Evolutionary conservation across 2,329 filamentous ascomycete species (phyloP).

Genomic region (Niveomyces coronatus): DNA sequence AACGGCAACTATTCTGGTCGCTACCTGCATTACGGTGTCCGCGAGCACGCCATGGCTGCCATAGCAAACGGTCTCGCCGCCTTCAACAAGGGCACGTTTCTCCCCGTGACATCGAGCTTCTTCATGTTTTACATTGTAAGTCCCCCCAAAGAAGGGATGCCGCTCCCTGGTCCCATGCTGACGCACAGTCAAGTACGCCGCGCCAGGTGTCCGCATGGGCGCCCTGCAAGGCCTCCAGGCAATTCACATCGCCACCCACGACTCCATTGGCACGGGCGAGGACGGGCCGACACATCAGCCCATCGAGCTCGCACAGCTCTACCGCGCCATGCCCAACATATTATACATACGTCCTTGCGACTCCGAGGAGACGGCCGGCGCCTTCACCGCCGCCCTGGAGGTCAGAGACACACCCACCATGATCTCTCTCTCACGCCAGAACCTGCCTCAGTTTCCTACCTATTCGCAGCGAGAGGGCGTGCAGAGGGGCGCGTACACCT

Average conservation of each 20-base stretch:
- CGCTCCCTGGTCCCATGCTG: neutral
- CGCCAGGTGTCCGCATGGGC: slow-evolving; percentile 50
- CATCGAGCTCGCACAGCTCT: slow-evolving; percentile 45
- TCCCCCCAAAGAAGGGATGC: neutral
- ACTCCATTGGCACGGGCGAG: slow-evolving; percentile 48
- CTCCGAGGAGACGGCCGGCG: slow-evolving; percentile 46
- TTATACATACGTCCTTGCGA: slow-evolving; percentile 51
- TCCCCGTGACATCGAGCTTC: slow-evolving; percentile 48
- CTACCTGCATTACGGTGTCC: slow-evolving; percentile 50
- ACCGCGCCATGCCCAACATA: slow-evolving; percentile 52
- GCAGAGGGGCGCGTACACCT: slow-evolving; percentile 34
- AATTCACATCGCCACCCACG: slow-evolving; percentile 53
- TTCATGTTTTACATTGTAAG: slow-evolving; percentile 49
- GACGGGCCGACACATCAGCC: slow-evolving; percentile 55
- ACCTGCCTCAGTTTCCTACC: slow-evolving; percentile 28
- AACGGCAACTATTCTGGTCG: slow-evolving; percentile 44
- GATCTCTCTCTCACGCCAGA: slow-evolving; percentile 37
- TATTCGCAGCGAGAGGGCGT: slow-evolving; percentile 30
- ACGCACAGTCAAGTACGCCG: slow-evolving; percentile 32
- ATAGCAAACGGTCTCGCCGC: slow-evolving; percentile 51
- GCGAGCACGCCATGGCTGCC: slow-evolving; percentile 51
- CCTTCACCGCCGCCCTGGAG: slow-evolving; percentile 38
- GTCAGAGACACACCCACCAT: slow-evolving; percentile 31
- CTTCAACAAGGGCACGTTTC: slow-evolving; percentile 41
- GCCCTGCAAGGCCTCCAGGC: slow-evolving; percentile 43